Percentiles rank a stretch among this genome's conserved stretches.
Conservation (phyloP, 2,329 filamentous ascomycete species). For the Orbilia quercus region DNA sequence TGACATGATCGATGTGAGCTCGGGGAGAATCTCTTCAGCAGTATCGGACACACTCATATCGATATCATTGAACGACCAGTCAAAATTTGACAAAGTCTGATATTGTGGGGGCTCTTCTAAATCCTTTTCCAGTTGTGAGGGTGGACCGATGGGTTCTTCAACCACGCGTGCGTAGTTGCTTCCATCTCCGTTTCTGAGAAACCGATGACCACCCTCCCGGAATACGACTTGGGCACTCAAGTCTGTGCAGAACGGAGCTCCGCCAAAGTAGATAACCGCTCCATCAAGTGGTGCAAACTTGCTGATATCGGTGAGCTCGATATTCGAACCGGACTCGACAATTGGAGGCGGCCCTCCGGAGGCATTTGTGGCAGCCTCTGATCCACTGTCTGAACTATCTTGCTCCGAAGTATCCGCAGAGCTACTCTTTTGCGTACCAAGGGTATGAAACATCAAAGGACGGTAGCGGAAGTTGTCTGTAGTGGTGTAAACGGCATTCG, state of each 20-base stretch:
- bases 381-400: slow-evolving; percentile 38
- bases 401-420: slow-evolving; percentile 39
- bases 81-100: slow-evolving; percentile 26
- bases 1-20: slow-evolving; percentile 27
- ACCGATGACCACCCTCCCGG: slow-evolving; percentile 64
- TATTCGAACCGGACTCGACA: slow-evolving; percentile 37
- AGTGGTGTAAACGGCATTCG: slow-evolving; percentile 10
- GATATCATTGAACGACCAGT: slow-evolving; percentile 57
- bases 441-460: slow-evolving; percentile 42
- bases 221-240: slow-evolving; percentile 68
- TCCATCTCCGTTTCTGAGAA: slow-evolving; percentile 51
- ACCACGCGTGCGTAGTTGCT: slow-evolving; percentile 42
- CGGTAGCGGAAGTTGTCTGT: slow-evolving; percentile 38
- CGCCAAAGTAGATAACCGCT: slow-evolving; percentile 84
- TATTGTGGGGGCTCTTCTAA: background rate
- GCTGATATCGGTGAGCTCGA: slow-evolving; percentile 29
- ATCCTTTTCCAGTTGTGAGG: slow-evolving; percentile 23
- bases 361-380: slow-evolving; percentile 24
- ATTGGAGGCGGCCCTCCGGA: slow-evolving; percentile 49
- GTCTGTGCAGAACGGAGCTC: slow-evolving; percentile 82
- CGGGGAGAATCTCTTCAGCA: slow-evolving; percentile 62
- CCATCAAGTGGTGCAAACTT: slow-evolving; percentile 64
- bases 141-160: slow-evolving; percentile 54
- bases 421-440: slow-evolving; percentile 31
- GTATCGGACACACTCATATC: slow-evolving; percentile 65